These are phyloP conservation scores for Hypomontagnella monticulosa DNA, from an alignment of 495 filamentous ascomycete species.

Conservation along the genomic window DNA sequence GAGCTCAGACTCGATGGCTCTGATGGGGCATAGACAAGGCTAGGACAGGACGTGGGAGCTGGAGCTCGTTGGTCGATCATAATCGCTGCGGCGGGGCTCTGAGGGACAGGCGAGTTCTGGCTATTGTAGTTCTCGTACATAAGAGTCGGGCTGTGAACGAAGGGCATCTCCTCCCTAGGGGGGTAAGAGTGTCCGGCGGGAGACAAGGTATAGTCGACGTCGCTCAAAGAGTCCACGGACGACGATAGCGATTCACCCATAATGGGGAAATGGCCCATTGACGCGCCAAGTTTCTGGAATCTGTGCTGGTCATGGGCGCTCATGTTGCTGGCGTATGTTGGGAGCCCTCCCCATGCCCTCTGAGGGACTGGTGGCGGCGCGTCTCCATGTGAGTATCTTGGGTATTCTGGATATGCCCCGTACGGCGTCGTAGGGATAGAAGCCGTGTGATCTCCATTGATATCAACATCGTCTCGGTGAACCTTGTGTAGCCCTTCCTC, in stretches of 20 bases:
- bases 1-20: conserved; percentile 60
- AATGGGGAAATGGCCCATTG: conserved; percentile 43
- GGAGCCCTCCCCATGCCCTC: conserved; percentile 38
- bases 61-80: conserved; percentile 62
- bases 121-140: conserved; percentile 61
- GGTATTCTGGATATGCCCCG: conserved; percentile 48
- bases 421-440: conserved; percentile 47
- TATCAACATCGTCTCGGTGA: conserved; percentile 47
- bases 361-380: conserved; percentile 44
- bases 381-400: conserved; percentile 49
- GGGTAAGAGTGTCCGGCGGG: conserved; percentile 60
- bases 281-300: conserved; percentile 42
- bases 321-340: conserved; percentile 41
- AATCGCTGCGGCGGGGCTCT: conserved; percentile 62
- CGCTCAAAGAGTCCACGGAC: conserved; percentile 62
- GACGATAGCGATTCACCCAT: conserved; percentile 57
- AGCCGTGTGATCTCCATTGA: conserved; percentile 32
- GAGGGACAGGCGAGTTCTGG: conserved; percentile 58
- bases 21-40: conserved; percentile 58
- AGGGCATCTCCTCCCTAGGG: conserved; percentile 58
- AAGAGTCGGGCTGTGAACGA: conserved; percentile 61
- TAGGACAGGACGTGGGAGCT: conserved; percentile 62
- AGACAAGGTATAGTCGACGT: conserved; percentile 63
- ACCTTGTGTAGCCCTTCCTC: conserved; percentile 46
- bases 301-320: conserved; percentile 37